phyloP scores from a whole-genome alignment of 1,284 basidiomycete species.

The Ceratobasidium sp. region DNA sequence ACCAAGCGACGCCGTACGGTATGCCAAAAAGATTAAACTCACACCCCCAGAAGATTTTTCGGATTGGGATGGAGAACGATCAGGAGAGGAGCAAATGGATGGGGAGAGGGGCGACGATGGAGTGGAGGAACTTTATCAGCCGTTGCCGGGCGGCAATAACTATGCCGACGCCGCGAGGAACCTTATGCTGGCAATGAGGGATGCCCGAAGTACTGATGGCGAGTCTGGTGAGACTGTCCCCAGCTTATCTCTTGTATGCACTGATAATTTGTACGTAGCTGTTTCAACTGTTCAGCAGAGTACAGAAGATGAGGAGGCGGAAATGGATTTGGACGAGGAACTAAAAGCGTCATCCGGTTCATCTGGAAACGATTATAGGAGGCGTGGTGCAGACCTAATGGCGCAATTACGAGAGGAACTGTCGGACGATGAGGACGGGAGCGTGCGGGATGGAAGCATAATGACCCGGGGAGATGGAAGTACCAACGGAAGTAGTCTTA shows the following conservation, averaged over 20 bases:
- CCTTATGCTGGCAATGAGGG: slow-evolving; percentile 32
- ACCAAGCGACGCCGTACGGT: slow-evolving; percentile 36
- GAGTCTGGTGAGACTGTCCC: slow-evolving; percentile 11
- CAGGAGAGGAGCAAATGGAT: background rate
- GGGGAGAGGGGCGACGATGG: background rate
- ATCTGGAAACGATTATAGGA: slow-evolving; percentile 56
- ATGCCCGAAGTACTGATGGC: slow-evolving; percentile 18
- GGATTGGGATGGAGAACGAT: slow-evolving; percentile 31
- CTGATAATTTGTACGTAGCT: background rate
- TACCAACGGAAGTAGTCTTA: slow-evolving; percentile 15
- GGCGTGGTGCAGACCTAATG: slow-evolving; percentile 78
- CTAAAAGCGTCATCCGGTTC: slow-evolving; percentile 14
- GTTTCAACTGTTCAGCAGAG: slow-evolving; percentile 20
- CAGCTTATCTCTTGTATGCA: background rate
- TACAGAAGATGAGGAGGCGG: background rate
- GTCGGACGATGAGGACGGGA: slow-evolving; percentile 32
- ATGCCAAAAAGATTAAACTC: slow-evolving; percentile 36
- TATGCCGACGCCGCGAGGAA: slow-evolving; percentile 23
- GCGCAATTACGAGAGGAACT: slow-evolving; percentile 63
- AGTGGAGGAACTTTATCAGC: background rate
- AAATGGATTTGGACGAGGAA: background rate
- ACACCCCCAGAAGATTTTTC: slow-evolving; percentile 36
- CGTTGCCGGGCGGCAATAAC: background rate
- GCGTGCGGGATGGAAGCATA: slow-evolving; percentile 22
- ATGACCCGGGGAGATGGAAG: slow-evolving; percentile 22